Conservation (phyloP, 2,329 filamentous ascomycete species). For the Aspergillus floridensis region DNA sequence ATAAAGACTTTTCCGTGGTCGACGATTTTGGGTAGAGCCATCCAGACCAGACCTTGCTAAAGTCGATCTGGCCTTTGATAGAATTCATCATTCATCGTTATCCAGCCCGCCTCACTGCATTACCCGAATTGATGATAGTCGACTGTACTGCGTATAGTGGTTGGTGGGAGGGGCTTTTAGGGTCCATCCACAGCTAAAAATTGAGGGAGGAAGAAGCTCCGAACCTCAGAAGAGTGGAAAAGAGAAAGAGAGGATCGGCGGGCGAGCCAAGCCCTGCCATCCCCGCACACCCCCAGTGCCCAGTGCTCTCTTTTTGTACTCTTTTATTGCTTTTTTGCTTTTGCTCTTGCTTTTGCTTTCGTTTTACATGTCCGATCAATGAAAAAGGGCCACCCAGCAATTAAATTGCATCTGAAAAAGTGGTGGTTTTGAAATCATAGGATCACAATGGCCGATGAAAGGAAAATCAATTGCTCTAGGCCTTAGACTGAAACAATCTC, state of each 20-base stretch:
- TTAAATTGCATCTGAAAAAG: too few species aligned
- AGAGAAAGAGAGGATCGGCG: background rate
- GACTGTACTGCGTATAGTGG: background rate
- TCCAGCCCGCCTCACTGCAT: background rate
- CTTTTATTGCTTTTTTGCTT: background rate
- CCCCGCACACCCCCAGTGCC: background rate
- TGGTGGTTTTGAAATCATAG: background rate
- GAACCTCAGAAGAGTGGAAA: background rate
- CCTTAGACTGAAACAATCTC: background rate
- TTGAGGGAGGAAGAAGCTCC: background rate
- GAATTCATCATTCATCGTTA: background rate
- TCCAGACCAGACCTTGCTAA: background rate
- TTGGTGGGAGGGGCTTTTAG: background rate
- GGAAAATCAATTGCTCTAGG: background rate
- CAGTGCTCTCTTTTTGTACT: background rate
- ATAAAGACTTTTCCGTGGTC: background rate
- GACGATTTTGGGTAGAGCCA: background rate
- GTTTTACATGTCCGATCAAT: background rate
- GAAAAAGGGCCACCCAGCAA: background rate
- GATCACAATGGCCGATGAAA: background rate
- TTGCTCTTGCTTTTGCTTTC: background rate
- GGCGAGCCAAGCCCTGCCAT: background rate
- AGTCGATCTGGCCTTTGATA: background rate
- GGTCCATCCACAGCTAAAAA: background rate
- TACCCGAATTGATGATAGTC: background rate